phyloP scores from a whole-genome alignment of 2,329 filamentous ascomycete species.

The Zalaria obscura region DNA sequence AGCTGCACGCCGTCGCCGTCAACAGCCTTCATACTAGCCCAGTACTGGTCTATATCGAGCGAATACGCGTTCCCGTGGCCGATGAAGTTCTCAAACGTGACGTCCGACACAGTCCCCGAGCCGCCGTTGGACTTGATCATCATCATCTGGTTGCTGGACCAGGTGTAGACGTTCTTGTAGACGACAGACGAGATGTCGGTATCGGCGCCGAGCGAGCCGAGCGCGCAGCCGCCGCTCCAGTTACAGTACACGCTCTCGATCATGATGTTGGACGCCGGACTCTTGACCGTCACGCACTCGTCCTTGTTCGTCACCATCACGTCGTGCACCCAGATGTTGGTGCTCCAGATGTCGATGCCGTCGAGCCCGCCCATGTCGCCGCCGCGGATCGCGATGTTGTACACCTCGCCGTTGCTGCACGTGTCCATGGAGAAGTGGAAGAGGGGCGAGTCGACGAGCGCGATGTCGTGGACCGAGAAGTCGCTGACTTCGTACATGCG shows the following conservation, averaged over 20 bases:
- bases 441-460: slow-evolving; percentile 33
- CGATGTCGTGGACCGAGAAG: slow-evolving; percentile 36
- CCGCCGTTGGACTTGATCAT: slow-evolving; percentile 46
- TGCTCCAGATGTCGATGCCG: slow-evolving; percentile 40
- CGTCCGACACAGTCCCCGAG: slow-evolving; percentile 36
- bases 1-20: slow-evolving; percentile 38
- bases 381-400: slow-evolving; percentile 41
- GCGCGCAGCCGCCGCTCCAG: slow-evolving; percentile 43
- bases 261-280: slow-evolving; percentile 38
- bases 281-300: slow-evolving; percentile 45
- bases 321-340: slow-evolving; percentile 45
- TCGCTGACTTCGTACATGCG: slow-evolving; percentile 29
- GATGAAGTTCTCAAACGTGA: slow-evolving; percentile 43
- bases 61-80: slow-evolving; percentile 46
- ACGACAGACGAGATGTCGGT: slow-evolving; percentile 37
- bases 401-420: slow-evolving; percentile 37
- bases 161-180: slow-evolving; percentile 45
- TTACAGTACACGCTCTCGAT: slow-evolving; percentile 49
- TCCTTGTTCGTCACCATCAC: slow-evolving; percentile 49
- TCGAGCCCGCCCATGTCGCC: slow-evolving; percentile 39
- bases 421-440: slow-evolving; percentile 39
- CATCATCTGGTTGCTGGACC: slow-evolving; percentile 47
- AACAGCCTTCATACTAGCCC: slow-evolving; percentile 28
- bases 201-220: slow-evolving; percentile 39
- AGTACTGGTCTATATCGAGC: slow-evolving; percentile 41